Percentiles rank a stretch among this genome's conserved stretches.
These are phyloP conservation scores for Microsporum canis DNA, from an alignment of 2,329 filamentous ascomycete genomes.

Conservation along the genomic window DNA sequence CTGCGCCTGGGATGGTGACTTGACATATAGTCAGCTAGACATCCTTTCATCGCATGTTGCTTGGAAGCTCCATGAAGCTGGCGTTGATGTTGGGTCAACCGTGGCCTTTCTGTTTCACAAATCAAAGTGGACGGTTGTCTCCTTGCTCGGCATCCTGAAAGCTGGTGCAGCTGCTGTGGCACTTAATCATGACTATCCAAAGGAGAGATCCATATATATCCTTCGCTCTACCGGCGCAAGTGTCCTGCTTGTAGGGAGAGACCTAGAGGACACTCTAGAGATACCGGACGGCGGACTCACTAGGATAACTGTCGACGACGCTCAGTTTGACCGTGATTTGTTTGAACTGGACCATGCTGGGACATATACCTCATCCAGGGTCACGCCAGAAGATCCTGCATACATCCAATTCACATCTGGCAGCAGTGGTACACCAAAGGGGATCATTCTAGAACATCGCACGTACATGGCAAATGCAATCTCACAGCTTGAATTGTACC, in stretches of 20 bases:
- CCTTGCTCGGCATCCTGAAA: constrained; percentile 11
- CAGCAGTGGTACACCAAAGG: constrained; percentile 5
- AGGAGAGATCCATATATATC: constrained; percentile 3
- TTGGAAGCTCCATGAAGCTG: constrained; percentile 22
- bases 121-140: constrained; percentile 10
- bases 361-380: no score
- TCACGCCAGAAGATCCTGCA: background rate
- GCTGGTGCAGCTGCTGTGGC: constrained; percentile 12
- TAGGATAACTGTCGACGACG: background rate
- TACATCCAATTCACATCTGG: constrained; percentile 26
- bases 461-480: constrained; percentile 19
- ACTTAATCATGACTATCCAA: constrained; percentile 4
- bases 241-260: constrained; percentile 8
- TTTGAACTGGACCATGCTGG: background rate
- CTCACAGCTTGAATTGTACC: background rate
- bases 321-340: background rate
- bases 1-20: constrained; percentile 22
- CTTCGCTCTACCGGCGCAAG: background rate
- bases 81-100: constrained; percentile 26
- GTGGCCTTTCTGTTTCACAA: constrained; percentile 13
- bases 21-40: constrained; percentile 30
- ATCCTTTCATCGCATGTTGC: constrained; percentile 28
- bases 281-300: background rate
- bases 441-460: constrained; percentile 1
- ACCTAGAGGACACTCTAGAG: background rate